Conservation (phyloP, 129 eudicot genomes). For the Saposhnikovia divaricata region DNA sequence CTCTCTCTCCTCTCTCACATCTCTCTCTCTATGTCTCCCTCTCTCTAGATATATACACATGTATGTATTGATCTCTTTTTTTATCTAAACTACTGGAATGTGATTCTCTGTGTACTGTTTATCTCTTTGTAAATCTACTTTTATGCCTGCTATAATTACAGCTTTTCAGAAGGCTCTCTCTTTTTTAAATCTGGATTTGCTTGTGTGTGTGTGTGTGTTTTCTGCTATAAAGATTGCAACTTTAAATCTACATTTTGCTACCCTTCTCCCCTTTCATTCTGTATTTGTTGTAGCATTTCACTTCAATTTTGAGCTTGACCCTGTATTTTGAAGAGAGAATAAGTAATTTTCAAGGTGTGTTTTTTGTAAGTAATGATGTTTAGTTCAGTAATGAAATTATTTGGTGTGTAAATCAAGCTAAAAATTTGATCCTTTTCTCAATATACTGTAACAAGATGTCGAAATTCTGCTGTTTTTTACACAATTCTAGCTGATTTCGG, state of each 20-base stretch:
- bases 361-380: background rate
- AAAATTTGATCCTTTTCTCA: constrained; percentile 18
- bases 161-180: constrained; percentile 13
- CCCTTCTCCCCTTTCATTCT: background rate
- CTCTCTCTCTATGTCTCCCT: constrained; percentile 8
- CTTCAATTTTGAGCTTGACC: background rate
- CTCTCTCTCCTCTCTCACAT: constrained; percentile 24
- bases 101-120: constrained; percentile 21
- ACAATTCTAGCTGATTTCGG: background rate
- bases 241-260: background rate
- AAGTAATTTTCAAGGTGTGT: background rate
- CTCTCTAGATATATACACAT: background rate
- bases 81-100: constrained; percentile 34
- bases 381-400: constrained; percentile 7
- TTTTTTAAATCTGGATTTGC: constrained; percentile 10
- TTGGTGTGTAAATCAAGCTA: constrained; percentile 48
- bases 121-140: constrained; percentile 17
- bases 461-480: background rate
- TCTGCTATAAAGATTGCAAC: background rate
- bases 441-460: background rate
- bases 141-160: constrained; percentile 14
- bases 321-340: background rate
- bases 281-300: constrained; percentile 11
- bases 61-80: constrained; percentile 37
- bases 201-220: background rate